Percentiles rank a stretch among this genome's conserved stretches.
Conservation (phyloP, 2,329 filamentous ascomycete genomes). For the Ophiostoma novo-ulmi region DNA sequence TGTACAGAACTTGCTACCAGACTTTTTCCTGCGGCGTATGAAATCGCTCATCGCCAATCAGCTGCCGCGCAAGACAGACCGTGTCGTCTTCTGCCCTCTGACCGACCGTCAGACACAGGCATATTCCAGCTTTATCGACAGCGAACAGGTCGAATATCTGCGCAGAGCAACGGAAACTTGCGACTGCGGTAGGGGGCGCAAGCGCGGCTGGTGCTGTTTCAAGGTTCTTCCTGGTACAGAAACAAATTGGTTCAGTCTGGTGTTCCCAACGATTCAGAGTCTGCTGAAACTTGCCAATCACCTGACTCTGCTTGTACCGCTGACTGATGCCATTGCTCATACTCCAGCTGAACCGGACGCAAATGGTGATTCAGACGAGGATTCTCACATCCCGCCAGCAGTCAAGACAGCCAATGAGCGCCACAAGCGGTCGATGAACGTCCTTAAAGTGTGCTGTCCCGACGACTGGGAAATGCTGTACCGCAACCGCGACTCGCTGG, state of each 20-base stretch:
- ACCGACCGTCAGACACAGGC: slow-evolving; percentile 75
- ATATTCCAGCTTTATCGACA: slow-evolving; percentile 76
- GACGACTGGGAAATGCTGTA: slow-evolving; percentile 70
- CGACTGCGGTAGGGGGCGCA: slow-evolving; percentile 62
- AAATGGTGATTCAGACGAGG: neutral
- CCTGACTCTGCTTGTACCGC: slow-evolving; percentile 78
- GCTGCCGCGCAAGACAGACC: slow-evolving; percentile 88
- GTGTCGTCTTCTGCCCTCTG: slow-evolving; percentile 89
- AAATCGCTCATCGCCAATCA: slow-evolving; percentile 90
- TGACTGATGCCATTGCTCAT: slow-evolving; percentile 49
- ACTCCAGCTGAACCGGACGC: neutral
- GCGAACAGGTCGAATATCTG: slow-evolving; percentile 64
- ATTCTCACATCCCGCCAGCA: neutral
- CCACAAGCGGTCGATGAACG: slow-evolving; percentile 69
- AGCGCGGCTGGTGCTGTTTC: slow-evolving; percentile 77
- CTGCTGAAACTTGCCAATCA: slow-evolving; percentile 90
- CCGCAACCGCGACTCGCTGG: slow-evolving; percentile 67
- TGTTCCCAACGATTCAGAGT: slow-evolving; percentile 79
- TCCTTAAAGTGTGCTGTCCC: slow-evolving; percentile 69
- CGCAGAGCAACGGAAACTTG: slow-evolving; percentile 64
- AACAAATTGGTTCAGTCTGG: slow-evolving; percentile 60
- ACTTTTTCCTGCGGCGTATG: slow-evolving; percentile 87
- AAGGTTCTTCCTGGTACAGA: slow-evolving; percentile 42
- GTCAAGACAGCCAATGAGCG: slow-evolving; percentile 47
- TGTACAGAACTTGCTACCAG: slow-evolving; percentile 78